Evolutionary conservation across 805 yeast species (phyloP).

Genomic region (Yamadazyma insecticola): DNA sequence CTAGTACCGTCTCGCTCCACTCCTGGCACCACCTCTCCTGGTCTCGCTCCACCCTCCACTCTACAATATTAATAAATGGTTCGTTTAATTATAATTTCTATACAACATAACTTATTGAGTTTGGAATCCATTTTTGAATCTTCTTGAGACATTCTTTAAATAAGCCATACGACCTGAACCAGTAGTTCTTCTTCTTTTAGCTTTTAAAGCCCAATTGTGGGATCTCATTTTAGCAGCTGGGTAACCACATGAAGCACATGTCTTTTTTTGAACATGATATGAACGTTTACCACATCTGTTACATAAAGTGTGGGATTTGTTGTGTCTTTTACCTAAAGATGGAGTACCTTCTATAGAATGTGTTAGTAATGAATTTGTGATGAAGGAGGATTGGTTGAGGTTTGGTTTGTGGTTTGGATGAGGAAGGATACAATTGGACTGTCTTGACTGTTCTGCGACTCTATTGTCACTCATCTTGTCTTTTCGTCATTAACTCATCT

Average conservation of each 20-base stretch:
- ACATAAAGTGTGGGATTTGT: conserved; percentile 99
- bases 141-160: conserved; percentile 95
- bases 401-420: too few relatives aligned
- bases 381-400: too few relatives aligned
- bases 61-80: too few relatives aligned
- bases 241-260: conserved; percentile 98
- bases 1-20: too few relatives aligned
- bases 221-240: conserved; percentile 99
- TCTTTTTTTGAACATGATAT: conserved; percentile 98
- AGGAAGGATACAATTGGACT: too few relatives aligned
- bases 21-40: too few relatives aligned
- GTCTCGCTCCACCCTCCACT: too few relatives aligned
- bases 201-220: conserved; percentile 99
- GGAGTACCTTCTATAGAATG: conserved; percentile 87
- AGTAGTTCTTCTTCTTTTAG: conserved; percentile 99
- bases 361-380: conserved; percentile 9
- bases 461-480: too few relatives aligned
- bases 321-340: conserved; percentile 99
- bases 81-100: too few relatives aligned
- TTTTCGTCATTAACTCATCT: too few relatives aligned
- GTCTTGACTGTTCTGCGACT: too few relatives aligned
- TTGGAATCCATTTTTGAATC: conserved; percentile 99
- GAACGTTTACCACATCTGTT: conserved; percentile 99
- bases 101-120: conserved; percentile 20
- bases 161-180: conserved; percentile 99